Percentiles rank a stretch among this genome's conserved stretches.
phyloP scores from a whole-genome alignment of 2,329 filamentous ascomycete species.

The Fusarium sp. region DNA sequence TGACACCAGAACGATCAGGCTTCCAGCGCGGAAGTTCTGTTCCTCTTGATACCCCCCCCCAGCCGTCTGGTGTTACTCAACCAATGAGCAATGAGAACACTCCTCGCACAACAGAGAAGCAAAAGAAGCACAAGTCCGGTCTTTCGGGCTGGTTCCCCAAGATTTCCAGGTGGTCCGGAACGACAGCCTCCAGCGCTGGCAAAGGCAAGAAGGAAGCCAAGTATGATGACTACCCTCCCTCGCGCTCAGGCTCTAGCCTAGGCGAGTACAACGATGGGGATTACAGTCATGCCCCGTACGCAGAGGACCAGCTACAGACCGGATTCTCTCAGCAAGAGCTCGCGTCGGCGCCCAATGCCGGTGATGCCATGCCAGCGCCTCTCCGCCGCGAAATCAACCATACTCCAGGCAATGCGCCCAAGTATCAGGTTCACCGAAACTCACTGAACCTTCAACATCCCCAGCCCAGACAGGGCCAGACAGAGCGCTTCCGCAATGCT shows the following conservation, averaged over 20 bases:
- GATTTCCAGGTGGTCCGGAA: conserved; percentile 97
- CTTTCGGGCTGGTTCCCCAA: conserved; percentile 87
- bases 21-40: conserved; percentile 61
- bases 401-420: conserved; percentile 75
- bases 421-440: conserved; percentile 84
- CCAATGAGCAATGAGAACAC: conserved; percentile 80
- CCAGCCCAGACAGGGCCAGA: conserved; percentile 78
- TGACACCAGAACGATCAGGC: conserved; percentile 68
- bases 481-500: conserved; percentile 76
- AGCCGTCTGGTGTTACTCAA: conserved; percentile 51
- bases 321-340: conserved; percentile 65
- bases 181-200: conserved; percentile 87
- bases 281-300: conserved; percentile 63
- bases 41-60: conserved; percentile 68
- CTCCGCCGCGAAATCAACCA: conserved; percentile 60
- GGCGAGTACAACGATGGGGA: conserved; percentile 70
- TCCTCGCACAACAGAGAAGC: conserved; percentile 74
- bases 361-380: conserved; percentile 39
- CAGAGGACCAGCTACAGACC: conserved; percentile 68
- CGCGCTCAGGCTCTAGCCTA: conserved; percentile 81
- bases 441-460: conserved; percentile 83
- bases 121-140: conserved; percentile 88
- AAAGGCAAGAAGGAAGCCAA: conserved; percentile 69
- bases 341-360: conserved; percentile 21
- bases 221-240: conserved; percentile 70